These are phyloP conservation scores for Ceratocystis destructans DNA, from an alignment of 2,329 filamentous ascomycete genomes.

Conservation along the genomic window DNA sequence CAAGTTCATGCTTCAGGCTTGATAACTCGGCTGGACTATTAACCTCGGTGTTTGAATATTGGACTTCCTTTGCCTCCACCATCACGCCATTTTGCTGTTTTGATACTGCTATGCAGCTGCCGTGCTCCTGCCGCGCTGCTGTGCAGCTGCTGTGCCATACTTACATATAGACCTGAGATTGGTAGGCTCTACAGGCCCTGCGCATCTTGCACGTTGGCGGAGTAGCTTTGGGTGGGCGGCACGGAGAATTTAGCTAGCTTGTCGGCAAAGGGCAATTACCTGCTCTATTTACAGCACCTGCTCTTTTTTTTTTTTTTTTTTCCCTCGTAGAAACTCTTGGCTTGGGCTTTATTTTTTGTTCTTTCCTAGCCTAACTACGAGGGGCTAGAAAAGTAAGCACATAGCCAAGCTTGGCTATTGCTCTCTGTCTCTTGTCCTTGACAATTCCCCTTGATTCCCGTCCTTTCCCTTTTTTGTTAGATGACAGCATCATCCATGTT, in stretches of 20 bases:
- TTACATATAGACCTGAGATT: background rate
- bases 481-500: conserved; percentile 3
- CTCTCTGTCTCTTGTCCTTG: background rate
- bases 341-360: background rate
- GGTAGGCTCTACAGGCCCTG: background rate
- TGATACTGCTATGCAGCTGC: too few species aligned
- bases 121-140: too few species aligned
- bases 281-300: background rate
- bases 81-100: too few species aligned
- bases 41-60: background rate
- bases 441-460: background rate
- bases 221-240: background rate
- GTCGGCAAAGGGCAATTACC: background rate
- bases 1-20: too few species aligned
- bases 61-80: too few species aligned
- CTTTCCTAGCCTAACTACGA: background rate
- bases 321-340: background rate
- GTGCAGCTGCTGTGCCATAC: background rate
- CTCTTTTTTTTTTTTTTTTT: background rate
- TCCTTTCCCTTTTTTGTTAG: background rate
- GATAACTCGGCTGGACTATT: background rate
- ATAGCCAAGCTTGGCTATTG: background rate
- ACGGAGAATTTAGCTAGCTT: background rate
- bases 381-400: background rate
- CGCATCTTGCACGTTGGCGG: background rate